A percentile compares a stretch with the other conserved stretches of the same genome.
phyloP scores from a whole-genome alignment of 352 stramenopile species.

The Globisporangium sylvaticum region DNA sequence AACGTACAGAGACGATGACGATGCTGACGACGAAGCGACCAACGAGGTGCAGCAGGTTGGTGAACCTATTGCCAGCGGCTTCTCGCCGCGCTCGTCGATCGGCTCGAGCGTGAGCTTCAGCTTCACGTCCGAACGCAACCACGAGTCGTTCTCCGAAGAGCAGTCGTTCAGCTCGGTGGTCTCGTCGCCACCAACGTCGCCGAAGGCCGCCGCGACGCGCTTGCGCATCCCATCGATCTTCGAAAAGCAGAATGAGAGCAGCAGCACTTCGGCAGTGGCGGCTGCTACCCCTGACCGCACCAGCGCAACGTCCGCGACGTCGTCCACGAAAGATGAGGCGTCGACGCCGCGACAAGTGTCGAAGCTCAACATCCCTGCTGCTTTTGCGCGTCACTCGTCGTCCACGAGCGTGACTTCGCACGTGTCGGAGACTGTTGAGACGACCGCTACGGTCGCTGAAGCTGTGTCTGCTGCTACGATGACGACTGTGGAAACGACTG shows the following conservation, averaged over 20 bases:
- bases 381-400: constrained; percentile 11
- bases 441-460: background rate
- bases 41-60: background rate
- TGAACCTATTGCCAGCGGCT: background rate
- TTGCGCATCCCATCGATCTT: constrained; percentile 57
- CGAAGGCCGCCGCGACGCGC: constrained; percentile 23
- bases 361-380: constrained; percentile 20
- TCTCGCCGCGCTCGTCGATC: constrained; percentile 14
- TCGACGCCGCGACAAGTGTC: constrained; percentile 10
- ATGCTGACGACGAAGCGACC: background rate
- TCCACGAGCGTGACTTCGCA: background rate
- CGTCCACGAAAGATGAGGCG: constrained; percentile 25
- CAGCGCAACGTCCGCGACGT: constrained; percentile 28
- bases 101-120: constrained; percentile 20
- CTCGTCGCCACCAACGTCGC: constrained; percentile 18
- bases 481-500: background rate
- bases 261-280: constrained; percentile 1
- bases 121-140: constrained; percentile 18
- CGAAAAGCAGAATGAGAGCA: constrained; percentile 26
- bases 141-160: constrained; percentile 16
- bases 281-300: background rate
- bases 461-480: background rate
- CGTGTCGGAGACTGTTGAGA: background rate
- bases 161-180: constrained; percentile 15
- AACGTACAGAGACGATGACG: constrained; percentile 7